A percentile compares a stretch with the other conserved stretches of the same genome.
Evolutionary conservation across 164 flowering plant species (phyloP).

Genomic region (Akebia trifoliata): DNA sequence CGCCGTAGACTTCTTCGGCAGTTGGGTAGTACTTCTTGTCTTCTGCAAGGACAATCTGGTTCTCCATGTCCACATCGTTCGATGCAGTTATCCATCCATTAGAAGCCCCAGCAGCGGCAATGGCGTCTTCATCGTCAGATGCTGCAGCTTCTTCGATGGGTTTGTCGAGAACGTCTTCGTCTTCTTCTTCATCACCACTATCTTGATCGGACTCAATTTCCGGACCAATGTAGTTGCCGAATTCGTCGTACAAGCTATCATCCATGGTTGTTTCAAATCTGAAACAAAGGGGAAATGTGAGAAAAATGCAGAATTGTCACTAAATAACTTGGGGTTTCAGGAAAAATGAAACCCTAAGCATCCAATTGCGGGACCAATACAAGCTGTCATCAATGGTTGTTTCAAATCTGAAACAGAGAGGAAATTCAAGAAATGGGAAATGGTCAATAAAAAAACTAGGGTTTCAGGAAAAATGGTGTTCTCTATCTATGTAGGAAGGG

Average conservation of each 20-base stretch:
- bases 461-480: too few species aligned
- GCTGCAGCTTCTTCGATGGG: constrained; percentile 29
- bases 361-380: too few species aligned
- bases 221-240: constrained; percentile 98
- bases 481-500: too few species aligned
- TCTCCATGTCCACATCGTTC: constrained; percentile 84
- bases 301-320: too few species aligned
- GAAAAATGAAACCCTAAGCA: too few species aligned
- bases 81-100: constrained; percentile 82
- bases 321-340: too few species aligned
- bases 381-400: too few species aligned
- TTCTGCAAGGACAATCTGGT: constrained; percentile 92
- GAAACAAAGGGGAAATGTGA: too few species aligned
- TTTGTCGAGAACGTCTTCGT: constrained; percentile 48
- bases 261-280: constrained; percentile 47
- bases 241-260: constrained; percentile 91
- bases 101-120: constrained; percentile 26
- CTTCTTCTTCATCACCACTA: constrained; percentile 43
- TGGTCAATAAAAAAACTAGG: too few species aligned
- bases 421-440: too few species aligned
- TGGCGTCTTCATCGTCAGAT: constrained; percentile 49
- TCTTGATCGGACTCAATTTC: constrained; percentile 94
- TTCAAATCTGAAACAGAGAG: too few species aligned
- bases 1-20: constrained; percentile 96
- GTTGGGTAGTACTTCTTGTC: constrained; percentile 96